Base-by-base conservation (phyloP, 805 yeast genomes). In the Candida taoyuanica region DNA sequence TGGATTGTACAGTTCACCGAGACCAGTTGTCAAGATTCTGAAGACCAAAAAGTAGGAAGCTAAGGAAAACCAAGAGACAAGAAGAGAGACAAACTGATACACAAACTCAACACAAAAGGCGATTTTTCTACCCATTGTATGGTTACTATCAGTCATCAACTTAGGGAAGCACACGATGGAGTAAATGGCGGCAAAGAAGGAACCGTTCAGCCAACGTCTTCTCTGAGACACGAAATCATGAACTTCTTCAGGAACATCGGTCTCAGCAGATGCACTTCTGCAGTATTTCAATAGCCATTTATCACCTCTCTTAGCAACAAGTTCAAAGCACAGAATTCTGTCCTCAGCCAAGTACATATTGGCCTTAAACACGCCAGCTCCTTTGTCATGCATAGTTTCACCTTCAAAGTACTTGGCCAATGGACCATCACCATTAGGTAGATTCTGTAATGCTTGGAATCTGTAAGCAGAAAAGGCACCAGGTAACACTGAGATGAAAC, bases 261-360 rank as follows among this genome's bases (percentile, higher is more conserved):
- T 93, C 48, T 85, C 88, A 1, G 97, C 98, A 46, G 76, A 76
- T 5, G 97, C 95, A 39, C 81, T 74, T 56, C 84, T 84, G 51
- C 91, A 95, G 54, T 88, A 91, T 51, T 81, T 77, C 50, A 93
- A 72, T 16, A 85, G 65, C 85, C 96, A 91, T 44, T 78, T 71
- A 45, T 79, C 72, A 33, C 74, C 63, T 42, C 68, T 70, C 55
- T 91, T 91, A 3, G 96, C 93, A n/a, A 91, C 94, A 36, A 91
- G 70, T 63, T 91, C 98, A 66, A 86, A 91, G 71, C 98, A 93
- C 50, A 91, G 67, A 39, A 91, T 87, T 62, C 98, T 76, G 63
- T 93, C 98, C 64, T 91, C 98, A 6, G 98, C 98, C 39, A 91
- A 72, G 61, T 89, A 93, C 98, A 93, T 91, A 60, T 91, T 91